Conservation (phyloP, 768 basidiomycete genomes). For the Austroboletus eburneus region DNA sequence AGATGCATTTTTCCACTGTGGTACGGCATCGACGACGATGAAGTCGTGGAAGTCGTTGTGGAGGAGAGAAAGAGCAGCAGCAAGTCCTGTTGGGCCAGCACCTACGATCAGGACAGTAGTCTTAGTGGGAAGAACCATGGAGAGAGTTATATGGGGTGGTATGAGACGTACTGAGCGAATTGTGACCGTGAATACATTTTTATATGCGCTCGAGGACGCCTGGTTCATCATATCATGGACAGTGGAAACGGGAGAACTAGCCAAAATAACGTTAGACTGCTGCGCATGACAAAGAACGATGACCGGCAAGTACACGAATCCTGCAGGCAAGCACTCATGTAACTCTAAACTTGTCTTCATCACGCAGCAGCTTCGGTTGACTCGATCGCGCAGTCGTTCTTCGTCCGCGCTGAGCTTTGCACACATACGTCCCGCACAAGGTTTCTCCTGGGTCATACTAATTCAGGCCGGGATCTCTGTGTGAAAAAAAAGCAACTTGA, state of each 20-base stretch:
- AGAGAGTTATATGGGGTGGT: too few relatives aligned
- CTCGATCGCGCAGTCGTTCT: not conserved
- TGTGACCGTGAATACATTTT: not conserved
- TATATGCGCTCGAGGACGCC: not conserved
- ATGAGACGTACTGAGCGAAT: too few relatives aligned
- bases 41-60: slow-evolving; percentile 40
- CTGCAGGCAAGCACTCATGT: not conserved
- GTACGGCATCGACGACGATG: slow-evolving; percentile 39
- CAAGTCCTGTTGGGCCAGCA: slow-evolving; percentile 47
- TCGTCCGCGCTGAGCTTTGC: too few relatives aligned
- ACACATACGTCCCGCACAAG: too few relatives aligned
- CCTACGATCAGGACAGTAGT: slow-evolving; percentile 48
- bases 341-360: not conserved
- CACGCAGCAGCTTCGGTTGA: not conserved
- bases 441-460: too few relatives aligned
- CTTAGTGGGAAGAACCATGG: slow-evolving; percentile 25
- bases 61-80: slow-evolving; percentile 42
- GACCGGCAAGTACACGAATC: not conserved
- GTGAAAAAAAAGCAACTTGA: too few relatives aligned
- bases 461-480: too few relatives aligned
- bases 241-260: not conserved
- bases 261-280: too few relatives aligned
- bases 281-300: not conserved
- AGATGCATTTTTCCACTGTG: slow-evolving; percentile 34
- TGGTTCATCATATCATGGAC: not conserved